These are phyloP conservation scores for Otatea glauca DNA, from an alignment of 176 grass and related monocot genomes.

Conservation along the genomic window DNA sequence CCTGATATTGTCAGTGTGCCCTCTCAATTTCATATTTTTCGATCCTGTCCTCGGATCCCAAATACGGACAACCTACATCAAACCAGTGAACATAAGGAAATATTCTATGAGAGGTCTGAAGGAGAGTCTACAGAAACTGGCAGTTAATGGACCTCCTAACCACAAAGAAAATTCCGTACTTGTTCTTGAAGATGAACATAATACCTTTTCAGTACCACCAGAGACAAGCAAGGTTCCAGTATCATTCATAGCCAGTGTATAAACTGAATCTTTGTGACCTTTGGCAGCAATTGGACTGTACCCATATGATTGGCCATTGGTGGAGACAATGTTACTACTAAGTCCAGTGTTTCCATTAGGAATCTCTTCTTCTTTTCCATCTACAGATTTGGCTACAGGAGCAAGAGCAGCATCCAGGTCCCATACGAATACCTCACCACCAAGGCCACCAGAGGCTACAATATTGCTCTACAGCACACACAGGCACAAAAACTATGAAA, in stretches of 20 bases:
- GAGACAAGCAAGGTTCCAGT: conserved; percentile 85
- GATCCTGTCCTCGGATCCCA: conserved; percentile 88
- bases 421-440: conserved; percentile 95
- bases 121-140: background rate
- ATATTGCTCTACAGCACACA: conserved; percentile 72
- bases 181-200: conserved; percentile 11
- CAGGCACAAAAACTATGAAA: conserved; percentile 30
- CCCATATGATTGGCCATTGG: conserved; percentile 69
- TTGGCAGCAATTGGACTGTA: conserved; percentile 80
- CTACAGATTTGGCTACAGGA: conserved; percentile 71
- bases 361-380: conserved; percentile 70
- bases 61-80: conserved; percentile 80
- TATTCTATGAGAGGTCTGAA: conserved; percentile 15
- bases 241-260: conserved; percentile 95
- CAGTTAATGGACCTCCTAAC: background rate
- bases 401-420: conserved; percentile 85
- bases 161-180: background rate
- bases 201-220: conserved; percentile 96
- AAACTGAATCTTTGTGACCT: conserved; percentile 98
- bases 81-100: conserved; percentile 23
- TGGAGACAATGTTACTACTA: conserved; percentile 56
- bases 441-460: conserved; percentile 88
- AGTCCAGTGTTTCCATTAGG: conserved; percentile 75
- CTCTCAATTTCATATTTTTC: conserved; percentile 95
- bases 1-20: conserved; percentile 52